Base-by-base conservation (phyloP, 2,329 filamentous ascomycete genomes). In the Cladosporium oxysporum region DNA sequence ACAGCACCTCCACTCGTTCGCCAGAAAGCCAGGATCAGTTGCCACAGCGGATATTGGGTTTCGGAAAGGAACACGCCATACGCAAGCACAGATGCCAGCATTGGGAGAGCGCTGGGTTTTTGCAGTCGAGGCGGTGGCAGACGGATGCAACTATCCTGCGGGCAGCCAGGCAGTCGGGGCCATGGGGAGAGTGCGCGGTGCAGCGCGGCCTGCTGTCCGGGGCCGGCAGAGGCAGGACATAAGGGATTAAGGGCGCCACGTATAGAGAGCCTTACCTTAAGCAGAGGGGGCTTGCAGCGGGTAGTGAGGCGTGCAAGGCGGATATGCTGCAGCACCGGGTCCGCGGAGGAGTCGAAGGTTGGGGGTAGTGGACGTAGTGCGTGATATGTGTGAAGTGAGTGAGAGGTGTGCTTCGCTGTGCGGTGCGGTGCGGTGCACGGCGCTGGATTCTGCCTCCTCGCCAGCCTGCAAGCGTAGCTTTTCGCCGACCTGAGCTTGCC, bases 181-280 rank as follows among this genome's bases (percentile, higher is more conserved):
- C 50, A 41, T 26, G 41, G 41, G 41, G 41, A 11, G 41, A 47
- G 41, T 8, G 41, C 3, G 41, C 10, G 35, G 35, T 62, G 60
- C 60, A 62, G 60, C 60, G 60, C 60, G 60, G 50, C 61, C 47
- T 29, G 50, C 18, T 41, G 49, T 41, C 61, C 61, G 61, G 61
- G 61, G 61, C 61, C 61, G 61, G 50, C 23, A 49, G 61, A 63
- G 61, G 35, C 44, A 60, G 49, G 31, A 62, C 41, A 62, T 62
- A 62, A 62, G 60, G 37, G 57, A 59, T 44, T 59, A 59, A 59
- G 35, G 41, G 29, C 57, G 57, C 57, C 57, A 59, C 57, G 33
- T 59, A 59, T 59, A 63, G 61, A 63, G 7, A 47, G 50, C 35
- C 61, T 63, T 63, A 63, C 61, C 61, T 63, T 63, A 47, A 26